Evolutionary conservation across 768 basidiomycete species (phyloP).

Genomic region (Leucocoprinus birnbaumii): DNA sequence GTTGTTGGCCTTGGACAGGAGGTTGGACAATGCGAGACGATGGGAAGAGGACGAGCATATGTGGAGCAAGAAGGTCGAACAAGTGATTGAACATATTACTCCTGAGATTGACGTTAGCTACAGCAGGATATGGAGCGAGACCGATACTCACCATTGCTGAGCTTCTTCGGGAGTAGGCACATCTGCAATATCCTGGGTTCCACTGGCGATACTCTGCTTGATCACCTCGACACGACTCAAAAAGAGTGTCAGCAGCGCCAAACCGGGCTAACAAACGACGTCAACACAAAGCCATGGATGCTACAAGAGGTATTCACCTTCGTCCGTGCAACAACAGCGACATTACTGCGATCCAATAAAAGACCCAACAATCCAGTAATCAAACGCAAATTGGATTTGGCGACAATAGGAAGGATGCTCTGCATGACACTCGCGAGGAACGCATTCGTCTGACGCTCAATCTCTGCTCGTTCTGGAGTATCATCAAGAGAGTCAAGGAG

Average conservation of each 20-base stretch:
- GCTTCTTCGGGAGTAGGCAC: slow-evolving; percentile 69
- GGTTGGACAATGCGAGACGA: slow-evolving; percentile 64
- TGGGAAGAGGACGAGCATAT: slow-evolving; percentile 83
- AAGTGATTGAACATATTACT: slow-evolving; percentile 85
- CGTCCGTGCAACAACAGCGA: slow-evolving; percentile 70
- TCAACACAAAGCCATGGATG: neutral
- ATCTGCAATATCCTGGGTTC: slow-evolving; percentile 48
- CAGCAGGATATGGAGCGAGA: neutral
- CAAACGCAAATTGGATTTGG: slow-evolving; percentile 74
- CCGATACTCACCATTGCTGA: slow-evolving; percentile 57
- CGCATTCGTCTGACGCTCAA: slow-evolving; percentile 87
- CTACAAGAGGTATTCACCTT: slow-evolving; percentile 53
- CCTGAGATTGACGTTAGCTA: slow-evolving; percentile 42
- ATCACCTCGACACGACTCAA: slow-evolving; percentile 92
- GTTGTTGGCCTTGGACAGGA: slow-evolving; percentile 18
- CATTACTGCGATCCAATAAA: slow-evolving; percentile 74
- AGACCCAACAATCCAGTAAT: slow-evolving; percentile 86
- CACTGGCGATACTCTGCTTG: slow-evolving; percentile 61
- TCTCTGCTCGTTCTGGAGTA: slow-evolving; percentile 57
- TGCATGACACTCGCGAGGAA: slow-evolving; percentile 87
- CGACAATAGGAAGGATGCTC: slow-evolving; percentile 80
- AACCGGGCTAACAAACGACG: slow-evolving; percentile 63
- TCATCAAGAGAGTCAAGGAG: slow-evolving; percentile 68
- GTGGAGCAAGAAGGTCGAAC: slow-evolving; percentile 74
- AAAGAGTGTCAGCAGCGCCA: slow-evolving; percentile 88